A percentile compares a stretch with the other conserved stretches of the same genome.
phyloP scores from a whole-genome alignment of 176 grass and related monocot species.

The Aegilops speltoides region DNA sequence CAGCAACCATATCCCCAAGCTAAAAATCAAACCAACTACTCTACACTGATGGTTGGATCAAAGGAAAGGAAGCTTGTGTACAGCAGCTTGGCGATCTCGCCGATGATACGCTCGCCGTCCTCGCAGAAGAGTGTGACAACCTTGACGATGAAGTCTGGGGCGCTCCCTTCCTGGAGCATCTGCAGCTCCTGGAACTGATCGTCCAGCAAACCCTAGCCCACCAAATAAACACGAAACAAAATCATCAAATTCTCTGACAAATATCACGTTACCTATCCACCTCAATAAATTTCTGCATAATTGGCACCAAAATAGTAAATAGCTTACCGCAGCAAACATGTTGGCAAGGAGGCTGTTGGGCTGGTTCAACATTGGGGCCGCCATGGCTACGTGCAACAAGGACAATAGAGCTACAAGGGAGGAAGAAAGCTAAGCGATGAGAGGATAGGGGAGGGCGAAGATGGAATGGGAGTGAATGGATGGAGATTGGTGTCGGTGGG shows the following conservation, averaged over 20 bases:
- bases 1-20: background rate
- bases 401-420: background rate
- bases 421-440: background rate
- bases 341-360: slow-evolving; percentile 29
- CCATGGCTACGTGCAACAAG: slow-evolving; percentile 25
- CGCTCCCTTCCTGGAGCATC: slow-evolving; percentile 35
- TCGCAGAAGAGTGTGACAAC: slow-evolving; percentile 62
- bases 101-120: slow-evolving; percentile 51
- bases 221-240: background rate
- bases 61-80: slow-evolving; percentile 11
- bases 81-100: slow-evolving; percentile 42
- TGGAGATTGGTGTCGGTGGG: background rate
- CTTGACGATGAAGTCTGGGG: slow-evolving; percentile 43
- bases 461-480: background rate
- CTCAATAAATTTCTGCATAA: background rate
- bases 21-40: background rate
- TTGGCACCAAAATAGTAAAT: background rate
- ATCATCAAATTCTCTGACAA: background rate
- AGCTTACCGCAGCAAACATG: slow-evolving; percentile 40
- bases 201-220: slow-evolving; percentile 56
- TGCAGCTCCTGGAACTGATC: slow-evolving; percentile 60
- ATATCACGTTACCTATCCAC: background rate
- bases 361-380: slow-evolving; percentile 19
- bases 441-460: background rate
- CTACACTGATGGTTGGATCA: background rate